A percentile compares a stretch with the other conserved stretches of the same genome.
Conservation (phyloP, 805 yeast genomes). For the Zygoascus bituminiphila region DNA sequence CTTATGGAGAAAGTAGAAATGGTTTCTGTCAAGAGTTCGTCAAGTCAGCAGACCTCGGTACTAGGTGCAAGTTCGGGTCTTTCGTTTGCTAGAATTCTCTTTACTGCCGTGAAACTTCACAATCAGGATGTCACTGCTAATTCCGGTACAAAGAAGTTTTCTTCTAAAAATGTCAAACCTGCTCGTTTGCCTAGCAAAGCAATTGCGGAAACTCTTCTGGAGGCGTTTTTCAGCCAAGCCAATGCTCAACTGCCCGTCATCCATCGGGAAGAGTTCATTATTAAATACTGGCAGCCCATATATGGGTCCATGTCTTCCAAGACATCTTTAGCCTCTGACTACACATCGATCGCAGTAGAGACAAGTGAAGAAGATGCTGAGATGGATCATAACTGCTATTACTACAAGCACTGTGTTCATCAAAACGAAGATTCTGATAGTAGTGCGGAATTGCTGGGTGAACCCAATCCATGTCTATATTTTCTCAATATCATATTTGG, state of each 20-base stretch:
- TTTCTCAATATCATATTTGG: slow-evolving; percentile 75
- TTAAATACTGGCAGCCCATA: slow-evolving; percentile 61
- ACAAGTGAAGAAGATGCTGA: background rate
- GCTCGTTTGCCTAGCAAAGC: slow-evolving; percentile 60
- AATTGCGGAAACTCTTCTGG: slow-evolving; percentile 57
- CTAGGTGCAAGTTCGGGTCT: slow-evolving; percentile 39
- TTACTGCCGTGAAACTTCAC: slow-evolving; percentile 58
- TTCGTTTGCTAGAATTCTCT: slow-evolving; percentile 67
- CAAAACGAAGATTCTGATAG: slow-evolving; percentile 1
- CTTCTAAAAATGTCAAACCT: slow-evolving; percentile 23
- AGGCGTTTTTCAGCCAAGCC: slow-evolving; percentile 65
- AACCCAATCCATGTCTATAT: slow-evolving; percentile 35
- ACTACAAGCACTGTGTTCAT: slow-evolving; percentile 8
- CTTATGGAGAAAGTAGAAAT: slow-evolving; percentile 23
- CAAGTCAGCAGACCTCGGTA: slow-evolving; percentile 17
- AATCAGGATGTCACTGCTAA: slow-evolving; percentile 18
- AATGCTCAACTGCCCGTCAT: slow-evolving; percentile 78
- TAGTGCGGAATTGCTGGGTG: background rate
- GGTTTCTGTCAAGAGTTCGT: slow-evolving; percentile 21
- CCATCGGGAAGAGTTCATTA: slow-evolving; percentile 71
- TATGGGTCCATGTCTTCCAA: slow-evolving; percentile 58
- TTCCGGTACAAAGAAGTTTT: slow-evolving; percentile 14
- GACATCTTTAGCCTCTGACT: slow-evolving; percentile 39
- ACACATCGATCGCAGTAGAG: slow-evolving; percentile 11
- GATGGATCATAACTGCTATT: slow-evolving; percentile 7